Evolutionary conservation across 345 rosid species (phyloP).

Genomic region (Boechera retrofracta): DNA sequence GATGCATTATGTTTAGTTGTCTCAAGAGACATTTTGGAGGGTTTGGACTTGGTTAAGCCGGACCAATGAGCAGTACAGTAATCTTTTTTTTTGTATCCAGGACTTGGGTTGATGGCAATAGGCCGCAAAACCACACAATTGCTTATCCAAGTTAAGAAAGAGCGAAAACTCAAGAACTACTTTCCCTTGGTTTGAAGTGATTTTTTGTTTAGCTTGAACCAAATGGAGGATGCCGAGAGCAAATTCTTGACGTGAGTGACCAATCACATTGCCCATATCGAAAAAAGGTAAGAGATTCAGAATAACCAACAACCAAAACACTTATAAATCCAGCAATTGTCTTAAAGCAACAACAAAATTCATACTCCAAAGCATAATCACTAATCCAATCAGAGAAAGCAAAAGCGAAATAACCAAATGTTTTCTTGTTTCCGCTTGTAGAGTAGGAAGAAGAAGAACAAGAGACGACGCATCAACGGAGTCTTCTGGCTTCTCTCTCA

Average conservation of each 20-base stretch:
- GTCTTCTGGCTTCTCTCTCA: constrained; percentile 52
- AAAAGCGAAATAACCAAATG: constrained; percentile 7
- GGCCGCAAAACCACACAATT: not conserved
- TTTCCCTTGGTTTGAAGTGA: not conserved
- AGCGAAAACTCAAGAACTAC: no score
- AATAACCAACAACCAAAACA: constrained; percentile 1
- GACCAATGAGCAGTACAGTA: no score
- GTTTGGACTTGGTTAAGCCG: not conserved
- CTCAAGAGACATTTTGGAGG: not conserved
- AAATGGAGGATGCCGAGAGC: not conserved
- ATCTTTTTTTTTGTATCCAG: not conserved
- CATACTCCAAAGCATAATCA: not conserved
- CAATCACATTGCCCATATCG: no score
- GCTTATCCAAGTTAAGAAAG: not conserved
- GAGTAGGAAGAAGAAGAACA: not conserved
- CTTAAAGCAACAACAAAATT: constrained; percentile 30
- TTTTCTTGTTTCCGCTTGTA: not conserved
- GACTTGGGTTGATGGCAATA: no score
- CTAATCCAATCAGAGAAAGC: constrained; percentile 11
- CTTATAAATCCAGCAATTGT: constrained; percentile 21
- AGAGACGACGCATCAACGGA: constrained; percentile 31
- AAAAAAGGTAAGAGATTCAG: not conserved
- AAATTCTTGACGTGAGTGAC: not conserved
- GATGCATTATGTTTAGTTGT: not conserved
- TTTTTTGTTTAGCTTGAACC: not conserved